Conservation (phyloP, 2,329 filamentous ascomycete species). For the Ceratocystis albifundus region DNA sequence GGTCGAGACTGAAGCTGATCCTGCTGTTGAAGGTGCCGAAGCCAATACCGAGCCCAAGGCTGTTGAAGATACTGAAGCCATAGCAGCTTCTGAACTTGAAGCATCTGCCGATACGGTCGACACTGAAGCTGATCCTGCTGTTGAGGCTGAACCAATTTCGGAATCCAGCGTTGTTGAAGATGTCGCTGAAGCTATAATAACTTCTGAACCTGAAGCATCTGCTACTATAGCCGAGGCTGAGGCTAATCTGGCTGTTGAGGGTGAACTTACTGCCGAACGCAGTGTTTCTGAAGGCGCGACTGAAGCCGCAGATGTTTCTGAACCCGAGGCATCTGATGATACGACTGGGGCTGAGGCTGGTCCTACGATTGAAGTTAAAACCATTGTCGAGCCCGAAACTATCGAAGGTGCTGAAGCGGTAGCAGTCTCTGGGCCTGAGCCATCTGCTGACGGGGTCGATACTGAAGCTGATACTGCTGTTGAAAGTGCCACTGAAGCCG, state of each 20-base stretch:
- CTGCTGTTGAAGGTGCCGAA: not conserved
- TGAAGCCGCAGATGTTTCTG: too few relatives aligned
- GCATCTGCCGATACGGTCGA: not conserved
- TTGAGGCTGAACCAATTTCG: not conserved
- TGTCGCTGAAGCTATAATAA: too few relatives aligned
- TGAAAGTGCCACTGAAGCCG: not conserved
- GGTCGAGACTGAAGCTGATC: not conserved
- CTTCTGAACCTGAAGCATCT: too few relatives aligned
- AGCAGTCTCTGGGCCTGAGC: not conserved
- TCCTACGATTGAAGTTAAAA: not conserved
- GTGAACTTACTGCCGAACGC: not conserved
- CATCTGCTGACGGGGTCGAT: not conserved
- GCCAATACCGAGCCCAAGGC: too few relatives aligned
- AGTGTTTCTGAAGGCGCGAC: not conserved
- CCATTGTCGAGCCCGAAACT: too few relatives aligned
- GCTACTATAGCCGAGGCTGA: too few relatives aligned
- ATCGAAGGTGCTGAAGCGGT: too few relatives aligned
- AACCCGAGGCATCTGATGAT: not conserved
- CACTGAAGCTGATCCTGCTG: not conserved
- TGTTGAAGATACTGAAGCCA: not conserved
- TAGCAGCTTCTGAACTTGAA: not conserved
- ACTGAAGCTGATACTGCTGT: not conserved
- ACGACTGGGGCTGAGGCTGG: not conserved
- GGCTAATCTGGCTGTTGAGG: not conserved
- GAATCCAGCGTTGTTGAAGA: too few relatives aligned